Evolutionary conservation across 495 filamentous ascomycete species (phyloP), one percentile per base, ranked within the genome.

Genomic region (Penicillium canescens): DNA sequence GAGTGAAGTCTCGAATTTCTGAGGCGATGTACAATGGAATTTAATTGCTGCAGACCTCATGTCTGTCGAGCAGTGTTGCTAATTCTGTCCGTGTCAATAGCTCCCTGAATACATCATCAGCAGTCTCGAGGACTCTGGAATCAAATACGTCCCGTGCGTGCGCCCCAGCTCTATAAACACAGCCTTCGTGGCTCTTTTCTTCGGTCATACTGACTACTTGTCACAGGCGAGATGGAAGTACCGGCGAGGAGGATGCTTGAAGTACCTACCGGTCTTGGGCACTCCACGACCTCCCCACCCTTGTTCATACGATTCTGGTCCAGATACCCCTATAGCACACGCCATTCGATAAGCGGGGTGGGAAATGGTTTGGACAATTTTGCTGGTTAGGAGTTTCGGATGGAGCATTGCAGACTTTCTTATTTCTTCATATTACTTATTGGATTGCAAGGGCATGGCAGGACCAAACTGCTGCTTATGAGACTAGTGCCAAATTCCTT

Each of bases 81-180:
- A 52, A 52, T 45, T 18, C 14, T 38, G 45, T 37, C 42, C 35
- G 11, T 46, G 6, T 33, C 39, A 45, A 47, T 56, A 82, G 79
- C 75, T 84, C 42, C 80, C 82, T 12, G 75, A 88, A 54, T 87
- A 92, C 46, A 79, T 89, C 18, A 76, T 86, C 35, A 74, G 77
- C 39, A 72, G 73, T 37, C 69, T 92, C 38, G 86, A 90, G 67
- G 86, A 89, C 65, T 85, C 82, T 34, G 81, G 86, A 34, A 75
- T 86, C 37, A 82, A 82, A 66, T 90, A 89, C 53, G 85, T 91
- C 38, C 87, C 88, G 72, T 78, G 66, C 39, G 76, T 71, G 37
- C 18, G 6, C 42, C 20, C 26, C 1, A 42, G 34, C 7, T 7
- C 21, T 34, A 33, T 34, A 20, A 10, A 26, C 28, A 42, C 23